Base-by-base conservation (phyloP, 148 eudicot species). In the Tetragonia tetragonoides region DNA sequence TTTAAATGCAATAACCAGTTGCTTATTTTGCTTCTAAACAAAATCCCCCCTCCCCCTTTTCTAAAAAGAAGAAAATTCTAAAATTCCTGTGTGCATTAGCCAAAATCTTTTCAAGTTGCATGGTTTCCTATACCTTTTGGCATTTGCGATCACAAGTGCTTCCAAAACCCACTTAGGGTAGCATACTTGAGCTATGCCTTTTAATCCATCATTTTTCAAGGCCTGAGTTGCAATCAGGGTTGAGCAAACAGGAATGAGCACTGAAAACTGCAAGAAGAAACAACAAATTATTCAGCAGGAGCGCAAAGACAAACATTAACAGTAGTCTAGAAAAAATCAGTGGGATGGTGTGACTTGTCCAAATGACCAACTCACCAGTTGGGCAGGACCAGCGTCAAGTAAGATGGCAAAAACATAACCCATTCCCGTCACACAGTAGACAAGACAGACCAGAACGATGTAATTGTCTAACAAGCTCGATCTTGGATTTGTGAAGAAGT, bases 111-210 rank as follows among this genome's bases (percentile, higher is more conserved):
- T 39, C 53, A 51, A 21, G 28, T 14, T 7, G 10, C 23, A 77
- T 15, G 24, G 23, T 28, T 18, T n/a, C 40, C 20, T 38, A 57
- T 84, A 86, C 88, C 88, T 86, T 57, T 56, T 84, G 17, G 99
- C 91, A 79, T 93, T 95, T 83, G 97, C 87, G 28, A 95, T 84
- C 80, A 95, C 92, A 77, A 95, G 88, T 73, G 99, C 99, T 87
- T 95, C 95, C 74, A 91, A 70, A n/a, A 94, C 97, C 99, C 99
- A 95, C 77, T 87, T 95, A 53, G 97, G 88, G 69, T 91, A 93
- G 87, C 95, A 86, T 37, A 91, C 28, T n/a, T 85, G 79, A 7
- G 93, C 89, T 10, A 93, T 16, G n/a, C 57, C 47, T 82, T 78
- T 88, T 3, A 91, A 42, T 57, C 86, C 78, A 9, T 72, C 51